These are phyloP conservation scores for Phytopythium kandeliae DNA, from an alignment of 352 stramenopile genomes.

Conservation along the genomic window DNA sequence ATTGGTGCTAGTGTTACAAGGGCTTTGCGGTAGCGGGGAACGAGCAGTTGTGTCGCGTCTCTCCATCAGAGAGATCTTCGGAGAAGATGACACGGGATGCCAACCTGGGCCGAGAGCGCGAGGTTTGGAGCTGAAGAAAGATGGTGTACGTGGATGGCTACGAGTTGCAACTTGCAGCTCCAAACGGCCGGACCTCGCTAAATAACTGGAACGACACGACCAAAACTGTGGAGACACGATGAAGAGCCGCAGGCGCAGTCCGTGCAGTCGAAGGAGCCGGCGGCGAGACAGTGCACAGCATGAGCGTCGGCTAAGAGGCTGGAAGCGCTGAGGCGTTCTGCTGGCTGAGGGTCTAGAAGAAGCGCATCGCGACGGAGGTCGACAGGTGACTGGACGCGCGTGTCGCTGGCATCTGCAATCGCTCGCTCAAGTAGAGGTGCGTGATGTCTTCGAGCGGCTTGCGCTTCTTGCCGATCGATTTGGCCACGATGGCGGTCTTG, in stretches of 20 bases:
- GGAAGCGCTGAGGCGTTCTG: not conserved
- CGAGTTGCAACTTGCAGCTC: not conserved
- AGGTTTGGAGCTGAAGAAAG: not conserved
- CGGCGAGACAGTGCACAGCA: not conserved
- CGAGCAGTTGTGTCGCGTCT: too few species aligned
- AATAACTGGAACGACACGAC: not conserved
- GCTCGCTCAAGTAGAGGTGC: conserved; percentile 51
- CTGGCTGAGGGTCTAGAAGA: conserved; percentile 23
- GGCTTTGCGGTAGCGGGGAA: not conserved
- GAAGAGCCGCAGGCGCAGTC: not conserved
- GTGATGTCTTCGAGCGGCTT: conserved; percentile 62
- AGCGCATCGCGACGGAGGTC: conserved; percentile 43
- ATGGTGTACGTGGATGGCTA: not conserved
- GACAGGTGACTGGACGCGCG: conserved; percentile 10
- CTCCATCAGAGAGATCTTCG: too few species aligned
- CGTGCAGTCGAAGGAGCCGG: not conserved
- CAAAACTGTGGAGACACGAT: not conserved
- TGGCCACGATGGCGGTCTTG: conserved; percentile 12
- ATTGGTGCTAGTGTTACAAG: conserved; percentile 2
- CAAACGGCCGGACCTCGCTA: not conserved
- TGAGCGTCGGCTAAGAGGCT: not conserved
- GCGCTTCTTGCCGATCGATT: conserved; percentile 25
- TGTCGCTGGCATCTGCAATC: conserved; percentile 5
- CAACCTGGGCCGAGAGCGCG: too few species aligned
- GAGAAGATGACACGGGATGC: too few species aligned